Evolutionary conservation across 371 early-diverging fungal genomes (phyloP).

Genomic region (Mortierella sp.): DNA sequence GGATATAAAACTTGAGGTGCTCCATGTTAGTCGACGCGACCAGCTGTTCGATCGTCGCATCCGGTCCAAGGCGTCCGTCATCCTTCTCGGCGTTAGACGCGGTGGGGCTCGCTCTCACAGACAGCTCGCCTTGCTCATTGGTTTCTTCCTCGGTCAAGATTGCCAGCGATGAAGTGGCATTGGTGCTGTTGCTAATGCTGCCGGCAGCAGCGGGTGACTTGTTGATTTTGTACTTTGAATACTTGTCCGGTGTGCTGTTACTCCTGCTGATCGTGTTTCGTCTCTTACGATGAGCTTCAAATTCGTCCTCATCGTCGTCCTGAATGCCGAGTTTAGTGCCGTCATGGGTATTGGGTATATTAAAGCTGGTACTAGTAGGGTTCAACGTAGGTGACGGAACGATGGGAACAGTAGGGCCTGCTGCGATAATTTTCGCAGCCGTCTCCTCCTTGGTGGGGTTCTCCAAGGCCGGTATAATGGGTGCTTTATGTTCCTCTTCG

Average conservation of each 20-base stretch:
- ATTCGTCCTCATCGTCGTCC: slow-evolving; percentile 33
- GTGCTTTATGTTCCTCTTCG: slow-evolving; percentile 4
- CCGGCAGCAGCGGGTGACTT: slow-evolving; percentile 1
- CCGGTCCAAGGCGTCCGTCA: slow-evolving; percentile 34
- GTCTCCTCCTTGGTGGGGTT: background rate
- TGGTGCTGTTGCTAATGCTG: background rate
- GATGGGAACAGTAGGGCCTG: background rate
- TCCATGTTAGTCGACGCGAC: slow-evolving; percentile 26
- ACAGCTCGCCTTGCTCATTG: slow-evolving; percentile 26
- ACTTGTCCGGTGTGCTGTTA: slow-evolving; percentile 43
- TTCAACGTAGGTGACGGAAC: background rate
- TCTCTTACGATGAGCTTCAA: slow-evolving; percentile 21
- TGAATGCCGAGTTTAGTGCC: slow-evolving; percentile 20
- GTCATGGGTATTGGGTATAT: slow-evolving; percentile 5
- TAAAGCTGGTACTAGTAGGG: slow-evolving; percentile 2
- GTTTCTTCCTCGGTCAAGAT: slow-evolving; percentile 28
- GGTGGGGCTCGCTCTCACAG: slow-evolving; percentile 3
- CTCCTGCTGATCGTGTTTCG: slow-evolving; percentile 30
- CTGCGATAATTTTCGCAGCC: slow-evolving; percentile 3
- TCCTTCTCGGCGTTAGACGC: slow-evolving; percentile 3
- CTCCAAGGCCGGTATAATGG: background rate
- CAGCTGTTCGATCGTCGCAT: slow-evolving; percentile 38
- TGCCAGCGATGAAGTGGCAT: slow-evolving; percentile 23
- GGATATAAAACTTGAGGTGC: slow-evolving; percentile 46
- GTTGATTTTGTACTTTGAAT: slow-evolving; percentile 47